Evolutionary conservation across 805 yeast genomes (phyloP).

Genomic region (Yarrowia bubula): DNA sequence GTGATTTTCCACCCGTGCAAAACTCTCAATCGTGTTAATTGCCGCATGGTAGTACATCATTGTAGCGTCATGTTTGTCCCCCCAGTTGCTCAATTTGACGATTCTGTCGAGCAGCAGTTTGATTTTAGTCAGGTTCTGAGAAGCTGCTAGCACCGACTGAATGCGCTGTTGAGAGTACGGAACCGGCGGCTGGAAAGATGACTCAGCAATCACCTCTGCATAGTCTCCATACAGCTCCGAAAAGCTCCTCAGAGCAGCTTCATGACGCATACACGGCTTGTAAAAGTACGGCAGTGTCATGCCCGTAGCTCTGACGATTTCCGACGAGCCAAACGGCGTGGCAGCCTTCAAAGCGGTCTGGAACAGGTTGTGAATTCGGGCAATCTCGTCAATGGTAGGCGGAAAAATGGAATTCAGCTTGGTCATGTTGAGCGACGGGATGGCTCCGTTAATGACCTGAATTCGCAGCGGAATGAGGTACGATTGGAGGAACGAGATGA

Average conservation of each 20-base stretch:
- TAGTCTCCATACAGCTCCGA: conserved; percentile 47
- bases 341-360: conserved; percentile 73
- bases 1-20: conserved; percentile 55
- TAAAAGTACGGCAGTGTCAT: conserved; percentile 84
- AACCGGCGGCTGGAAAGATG: conserved; percentile 35
- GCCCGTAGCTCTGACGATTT: conserved; percentile 76
- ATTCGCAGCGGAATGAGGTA: conserved; percentile 77
- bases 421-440: conserved; percentile 53
- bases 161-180: conserved; percentile 49
- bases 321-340: conserved; percentile 64
- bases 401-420: conserved; percentile 80
- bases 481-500: conserved; percentile 74
- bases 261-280: conserved; percentile 90
- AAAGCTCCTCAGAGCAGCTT: conserved; percentile 80
- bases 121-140: conserved; percentile 67
- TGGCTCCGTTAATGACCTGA: conserved; percentile 54
- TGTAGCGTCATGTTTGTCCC: conserved; percentile 37
- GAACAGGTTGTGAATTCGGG: conserved; percentile 82
- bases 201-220: conserved; percentile 40
- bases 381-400: conserved; percentile 92
- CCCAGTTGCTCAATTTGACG: conserved; percentile 45
- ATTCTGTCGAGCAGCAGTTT: conserved; percentile 68
- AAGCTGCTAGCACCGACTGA: conserved; percentile 62
- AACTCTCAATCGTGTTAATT: conserved; percentile 70
- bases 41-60: conserved; percentile 50